phyloP scores from a whole-genome alignment of 1,139 yeast species.

The Candida tropicalis region DNA sequence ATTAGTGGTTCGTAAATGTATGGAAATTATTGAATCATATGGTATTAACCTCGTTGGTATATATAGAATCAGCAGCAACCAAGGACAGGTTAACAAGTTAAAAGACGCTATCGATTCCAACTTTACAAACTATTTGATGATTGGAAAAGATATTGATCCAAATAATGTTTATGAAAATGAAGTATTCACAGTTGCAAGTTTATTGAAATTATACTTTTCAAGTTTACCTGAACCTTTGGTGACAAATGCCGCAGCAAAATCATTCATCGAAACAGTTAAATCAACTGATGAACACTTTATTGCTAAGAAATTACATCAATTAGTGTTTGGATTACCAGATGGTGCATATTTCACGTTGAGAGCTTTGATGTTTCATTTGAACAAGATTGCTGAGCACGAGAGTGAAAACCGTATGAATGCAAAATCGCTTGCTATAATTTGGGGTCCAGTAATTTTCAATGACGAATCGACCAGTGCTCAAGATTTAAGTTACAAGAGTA shows the following conservation, averaged over 20 bases:
- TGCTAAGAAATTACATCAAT: constrained; percentile 78
- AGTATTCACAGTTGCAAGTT: constrained; percentile 70
- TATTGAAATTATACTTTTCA: constrained; percentile 67
- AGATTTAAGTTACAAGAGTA: constrained; percentile 80
- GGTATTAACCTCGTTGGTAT: constrained; percentile 89
- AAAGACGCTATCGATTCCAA: constrained; percentile 75
- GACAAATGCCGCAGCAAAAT: constrained; percentile 56
- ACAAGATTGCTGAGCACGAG: constrained; percentile 68
- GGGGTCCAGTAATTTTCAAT: constrained; percentile 89
- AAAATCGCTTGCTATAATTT: constrained; percentile 78
- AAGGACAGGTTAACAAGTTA: constrained; percentile 69
- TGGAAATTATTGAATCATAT: constrained; percentile 78
- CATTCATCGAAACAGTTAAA: constrained; percentile 74
- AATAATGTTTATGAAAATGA: constrained; percentile 65
- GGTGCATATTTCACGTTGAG: constrained; percentile 92
- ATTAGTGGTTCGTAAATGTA: constrained; percentile 85
- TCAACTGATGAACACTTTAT: constrained; percentile 53
- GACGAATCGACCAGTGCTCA: constrained; percentile 67
- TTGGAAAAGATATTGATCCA: constrained; percentile 47
- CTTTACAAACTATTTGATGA: constrained; percentile 60
- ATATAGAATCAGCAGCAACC: constrained; percentile 83
- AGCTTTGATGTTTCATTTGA: constrained; percentile 80
- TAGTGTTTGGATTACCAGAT: constrained; percentile 88
- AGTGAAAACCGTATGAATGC: constrained; percentile 76
- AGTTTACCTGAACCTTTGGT: constrained; percentile 72